Conservation (phyloP, 2,329 filamentous ascomycete genomes). For the Colletotrichum sp. region DNA sequence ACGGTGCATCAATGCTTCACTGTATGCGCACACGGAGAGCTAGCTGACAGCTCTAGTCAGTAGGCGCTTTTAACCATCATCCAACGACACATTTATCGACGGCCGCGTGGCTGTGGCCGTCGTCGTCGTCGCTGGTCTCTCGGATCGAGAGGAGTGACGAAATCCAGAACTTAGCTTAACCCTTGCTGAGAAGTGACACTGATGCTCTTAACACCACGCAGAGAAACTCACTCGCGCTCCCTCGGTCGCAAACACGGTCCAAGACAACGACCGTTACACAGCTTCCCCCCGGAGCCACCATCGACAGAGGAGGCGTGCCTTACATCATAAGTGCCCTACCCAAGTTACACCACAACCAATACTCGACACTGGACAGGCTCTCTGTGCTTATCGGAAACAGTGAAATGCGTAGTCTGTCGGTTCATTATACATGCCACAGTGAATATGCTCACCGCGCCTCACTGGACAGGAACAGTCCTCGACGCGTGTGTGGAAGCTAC, state of each 20-base stretch:
- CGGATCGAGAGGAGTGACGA: not conserved
- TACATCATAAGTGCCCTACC: not conserved
- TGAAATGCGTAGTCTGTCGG: not conserved
- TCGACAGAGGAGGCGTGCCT: not conserved
- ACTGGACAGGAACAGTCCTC: not conserved
- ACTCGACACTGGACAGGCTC: not conserved
- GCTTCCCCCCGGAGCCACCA: not conserved
- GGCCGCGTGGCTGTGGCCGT: not conserved
- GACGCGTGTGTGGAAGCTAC: not conserved
- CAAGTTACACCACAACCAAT: not conserved
- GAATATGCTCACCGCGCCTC: not conserved
- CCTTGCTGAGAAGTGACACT: not conserved
- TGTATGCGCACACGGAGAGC: not conserved
- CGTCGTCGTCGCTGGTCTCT: not conserved
- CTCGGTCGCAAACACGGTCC: not conserved
- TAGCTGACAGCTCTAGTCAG: not conserved
- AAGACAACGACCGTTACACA: not conserved
- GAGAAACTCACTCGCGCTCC: not conserved
- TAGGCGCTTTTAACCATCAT: not conserved
- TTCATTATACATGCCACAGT: not conserved
- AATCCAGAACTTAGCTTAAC: not conserved
- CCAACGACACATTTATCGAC: not conserved
- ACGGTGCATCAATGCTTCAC: not conserved
- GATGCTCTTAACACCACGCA: not conserved
- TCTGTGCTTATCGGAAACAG: not conserved